These are phyloP conservation scores for Pythium folliculosum DNA, from an alignment of 352 stramenopile genomes.

Conservation along the genomic window DNA sequence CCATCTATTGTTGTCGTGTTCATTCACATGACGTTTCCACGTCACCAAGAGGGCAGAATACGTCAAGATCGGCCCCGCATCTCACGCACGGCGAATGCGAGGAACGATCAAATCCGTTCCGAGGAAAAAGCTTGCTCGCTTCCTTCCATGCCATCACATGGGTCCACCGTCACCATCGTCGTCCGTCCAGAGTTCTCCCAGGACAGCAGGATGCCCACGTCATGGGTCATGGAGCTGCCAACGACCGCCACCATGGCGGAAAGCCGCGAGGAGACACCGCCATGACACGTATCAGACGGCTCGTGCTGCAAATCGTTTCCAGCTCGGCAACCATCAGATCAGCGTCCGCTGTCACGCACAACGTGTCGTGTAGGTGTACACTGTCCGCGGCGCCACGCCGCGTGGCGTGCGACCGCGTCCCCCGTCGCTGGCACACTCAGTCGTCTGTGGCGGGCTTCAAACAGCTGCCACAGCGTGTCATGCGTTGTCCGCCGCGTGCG, in stretches of 20 bases:
- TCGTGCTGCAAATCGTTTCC: conserved; percentile 2
- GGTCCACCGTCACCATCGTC: background rate
- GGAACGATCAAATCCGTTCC: background rate
- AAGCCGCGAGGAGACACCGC: background rate
- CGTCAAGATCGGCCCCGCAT: background rate
- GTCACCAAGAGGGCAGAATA: background rate
- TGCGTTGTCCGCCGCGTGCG: background rate
- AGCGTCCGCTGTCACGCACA: background rate
- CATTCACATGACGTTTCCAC: background rate
- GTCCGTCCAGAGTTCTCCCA: background rate
- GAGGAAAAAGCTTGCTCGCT: background rate
- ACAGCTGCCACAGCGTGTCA: conserved; percentile 5
- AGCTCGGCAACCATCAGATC: conserved; percentile 2
- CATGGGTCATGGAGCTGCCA: background rate
- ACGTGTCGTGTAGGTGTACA: no score
- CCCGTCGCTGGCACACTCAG: conserved; percentile 13
- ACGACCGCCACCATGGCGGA: background rate
- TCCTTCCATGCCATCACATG: background rate
- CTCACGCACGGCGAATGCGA: background rate
- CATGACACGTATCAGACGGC: conserved; percentile 2
- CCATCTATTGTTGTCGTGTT: no score
- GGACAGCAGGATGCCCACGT: background rate
- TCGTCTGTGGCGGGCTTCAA: background rate
- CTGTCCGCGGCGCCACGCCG: no score
- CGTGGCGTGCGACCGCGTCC: conserved; percentile 2